phyloP scores from a whole-genome alignment of 1,284 basidiomycete genomes.

The Leccinum glutinopallens region DNA sequence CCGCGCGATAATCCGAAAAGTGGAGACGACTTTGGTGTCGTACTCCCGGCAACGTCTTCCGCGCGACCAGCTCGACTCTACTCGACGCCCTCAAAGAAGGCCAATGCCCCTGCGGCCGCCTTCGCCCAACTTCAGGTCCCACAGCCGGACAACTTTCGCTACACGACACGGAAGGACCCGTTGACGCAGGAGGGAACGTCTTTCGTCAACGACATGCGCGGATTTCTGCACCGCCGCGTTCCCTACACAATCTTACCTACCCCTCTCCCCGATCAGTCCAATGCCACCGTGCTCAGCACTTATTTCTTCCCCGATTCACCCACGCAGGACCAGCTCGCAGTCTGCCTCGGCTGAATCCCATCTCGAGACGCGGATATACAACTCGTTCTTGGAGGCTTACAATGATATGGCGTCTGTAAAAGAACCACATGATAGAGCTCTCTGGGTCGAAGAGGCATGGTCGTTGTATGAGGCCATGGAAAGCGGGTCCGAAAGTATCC shows the following conservation, averaged over 20 bases:
- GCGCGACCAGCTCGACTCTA: conserved; percentile 63
- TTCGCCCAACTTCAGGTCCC: conserved; percentile 42
- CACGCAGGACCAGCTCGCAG: conserved; percentile 67
- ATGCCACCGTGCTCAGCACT: conserved; percentile 43
- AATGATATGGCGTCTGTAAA: conserved; percentile 55
- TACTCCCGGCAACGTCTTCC: conserved; percentile 66
- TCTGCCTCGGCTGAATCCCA: conserved; percentile 48
- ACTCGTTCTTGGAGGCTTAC: conserved; percentile 64
- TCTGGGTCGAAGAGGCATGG: conserved; percentile 65
- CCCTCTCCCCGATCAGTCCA: conserved; percentile 53
- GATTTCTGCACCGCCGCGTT: conserved; percentile 50
- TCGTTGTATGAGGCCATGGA: conserved; percentile 60
- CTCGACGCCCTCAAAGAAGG: conserved; percentile 58
- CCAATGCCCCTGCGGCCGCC: conserved; percentile 54
- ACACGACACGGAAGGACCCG: conserved; percentile 30
- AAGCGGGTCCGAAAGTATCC: conserved; percentile 46
- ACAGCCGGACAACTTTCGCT: conserved; percentile 41
- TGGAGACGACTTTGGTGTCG: conserved; percentile 65
- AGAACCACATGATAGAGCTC: conserved; percentile 42
- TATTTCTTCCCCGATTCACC: conserved; percentile 65
- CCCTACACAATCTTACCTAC: conserved; percentile 64
- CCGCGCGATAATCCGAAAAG: conserved; percentile 27
- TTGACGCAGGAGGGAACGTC: conserved; percentile 25
- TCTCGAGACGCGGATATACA: conserved; percentile 48
- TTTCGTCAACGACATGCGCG: conserved; percentile 39